Evolutionary conservation across 2,329 filamentous ascomycete genomes (phyloP).

Genomic region (Fusarium sp.): DNA sequence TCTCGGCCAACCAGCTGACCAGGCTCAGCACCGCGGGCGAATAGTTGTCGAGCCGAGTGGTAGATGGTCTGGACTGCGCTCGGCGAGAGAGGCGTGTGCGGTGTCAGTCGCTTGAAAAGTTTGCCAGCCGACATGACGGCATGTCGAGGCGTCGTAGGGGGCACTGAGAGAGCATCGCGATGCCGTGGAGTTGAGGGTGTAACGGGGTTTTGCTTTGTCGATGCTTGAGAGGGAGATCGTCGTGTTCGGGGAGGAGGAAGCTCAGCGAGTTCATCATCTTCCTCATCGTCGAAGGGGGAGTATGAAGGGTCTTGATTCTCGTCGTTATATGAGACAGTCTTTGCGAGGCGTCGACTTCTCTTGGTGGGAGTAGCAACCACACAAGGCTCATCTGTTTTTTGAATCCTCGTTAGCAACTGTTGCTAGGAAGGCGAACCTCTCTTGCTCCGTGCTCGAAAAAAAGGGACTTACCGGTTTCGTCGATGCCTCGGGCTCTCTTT

Average conservation of each 20-base stretch:
- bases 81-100: conserved; percentile 79
- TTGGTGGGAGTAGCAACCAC: conserved; percentile 55
- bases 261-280: conserved; percentile 55
- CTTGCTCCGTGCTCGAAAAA: conserved; percentile 5
- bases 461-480: conserved; percentile 46
- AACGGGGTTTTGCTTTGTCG: conserved; percentile 61
- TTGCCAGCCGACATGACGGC: conserved; percentile 82
- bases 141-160: conserved; percentile 84
- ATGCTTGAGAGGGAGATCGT: conserved; percentile 46
- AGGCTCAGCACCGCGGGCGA: conserved; percentile 81
- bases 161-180: conserved; percentile 79
- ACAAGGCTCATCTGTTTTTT: conserved; percentile 36
- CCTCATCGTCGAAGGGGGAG: conserved; percentile 52
- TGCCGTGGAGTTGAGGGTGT: conserved; percentile 82
- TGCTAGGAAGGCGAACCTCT: background rate
- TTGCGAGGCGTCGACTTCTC: conserved; percentile 56
- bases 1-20: conserved; percentile 84
- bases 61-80: conserved; percentile 81
- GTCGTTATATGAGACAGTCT: conserved; percentile 66
- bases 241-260: conserved; percentile 45
- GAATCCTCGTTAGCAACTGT: conserved; percentile 28
- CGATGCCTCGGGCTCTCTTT: conserved; percentile 50
- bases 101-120: conserved; percentile 81
- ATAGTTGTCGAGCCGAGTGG: conserved; percentile 87
- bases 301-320: conserved; percentile 70